Percentiles rank a stretch among this genome's conserved stretches.
Evolutionary conservation across 148 eudicot species (phyloP).

Genomic region (Cornus florida): DNA sequence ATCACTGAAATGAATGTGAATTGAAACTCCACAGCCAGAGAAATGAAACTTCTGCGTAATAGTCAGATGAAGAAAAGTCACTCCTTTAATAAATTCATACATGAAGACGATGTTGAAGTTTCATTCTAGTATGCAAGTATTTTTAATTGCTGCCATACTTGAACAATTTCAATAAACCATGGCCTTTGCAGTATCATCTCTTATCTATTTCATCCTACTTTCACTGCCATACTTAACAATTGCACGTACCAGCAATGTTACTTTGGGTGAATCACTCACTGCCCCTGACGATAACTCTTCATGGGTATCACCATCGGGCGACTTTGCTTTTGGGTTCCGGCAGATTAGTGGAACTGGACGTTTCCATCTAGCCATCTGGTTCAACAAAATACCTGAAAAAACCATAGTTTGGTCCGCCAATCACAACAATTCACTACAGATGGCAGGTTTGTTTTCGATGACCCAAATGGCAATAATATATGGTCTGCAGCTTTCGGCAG

Average conservation of each 20-base stretch:
- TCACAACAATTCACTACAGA: slow-evolving; percentile 17
- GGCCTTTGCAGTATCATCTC: too few species aligned
- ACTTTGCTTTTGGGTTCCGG: slow-evolving; percentile 36
- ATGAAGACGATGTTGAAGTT: too few species aligned
- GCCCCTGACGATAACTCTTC: not conserved
- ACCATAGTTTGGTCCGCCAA: slow-evolving; percentile 36
- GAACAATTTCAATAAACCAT: too few species aligned
- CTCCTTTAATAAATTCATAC: too few species aligned
- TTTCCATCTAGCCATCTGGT: slow-evolving; percentile 37
- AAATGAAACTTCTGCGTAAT: too few species aligned
- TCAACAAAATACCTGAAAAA: slow-evolving; percentile 27
- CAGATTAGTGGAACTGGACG: slow-evolving; percentile 12
- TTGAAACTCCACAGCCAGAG: too few species aligned
- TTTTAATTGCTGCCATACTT: too few species aligned
- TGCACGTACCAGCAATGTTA: slow-evolving; percentile 8
- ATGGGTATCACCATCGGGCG: not conserved
- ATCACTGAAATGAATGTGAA: too few species aligned
- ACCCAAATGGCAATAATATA: slow-evolving; percentile 16
- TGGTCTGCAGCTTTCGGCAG: slow-evolving; percentile 25
- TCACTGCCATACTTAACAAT: not conserved
- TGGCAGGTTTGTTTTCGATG: not conserved
- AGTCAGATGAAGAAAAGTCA: too few species aligned
- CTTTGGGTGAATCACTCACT: slow-evolving; percentile 21
- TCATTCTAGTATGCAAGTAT: too few species aligned
- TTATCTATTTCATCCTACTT: not conserved